Conservation (phyloP, 176 grass and related monocot genomes). For the Oryza nivara region DNA sequence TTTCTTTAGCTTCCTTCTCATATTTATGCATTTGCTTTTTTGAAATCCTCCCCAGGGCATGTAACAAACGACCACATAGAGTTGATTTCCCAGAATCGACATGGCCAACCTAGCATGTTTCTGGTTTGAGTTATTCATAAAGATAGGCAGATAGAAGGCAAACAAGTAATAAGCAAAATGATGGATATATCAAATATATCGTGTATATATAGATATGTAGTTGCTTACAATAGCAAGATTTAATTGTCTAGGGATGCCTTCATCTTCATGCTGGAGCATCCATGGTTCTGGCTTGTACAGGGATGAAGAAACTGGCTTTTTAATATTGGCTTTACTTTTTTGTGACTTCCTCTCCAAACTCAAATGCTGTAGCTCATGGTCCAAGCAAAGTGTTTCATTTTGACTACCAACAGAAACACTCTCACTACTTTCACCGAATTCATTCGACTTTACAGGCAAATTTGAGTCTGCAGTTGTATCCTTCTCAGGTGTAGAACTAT, state of each 20-base stretch:
- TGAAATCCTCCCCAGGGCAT: constrained; percentile 69
- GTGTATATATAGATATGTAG: not conserved
- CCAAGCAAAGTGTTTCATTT: constrained; percentile 45
- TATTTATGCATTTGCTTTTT: constrained; percentile 95
- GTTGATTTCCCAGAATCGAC: constrained; percentile 97
- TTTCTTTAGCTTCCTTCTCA: constrained; percentile 94
- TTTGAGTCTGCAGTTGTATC: constrained; percentile 10
- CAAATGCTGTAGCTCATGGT: constrained; percentile 53
- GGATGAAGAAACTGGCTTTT: constrained; percentile 48
- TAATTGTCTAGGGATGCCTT: constrained; percentile 59
- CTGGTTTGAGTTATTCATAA: constrained; percentile 13
- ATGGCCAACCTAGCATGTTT: constrained; percentile 75
- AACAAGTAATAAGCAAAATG: constrained; percentile 2
- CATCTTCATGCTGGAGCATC: constrained; percentile 65
- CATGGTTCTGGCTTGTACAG: constrained; percentile 86
- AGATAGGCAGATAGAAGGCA: not conserved
- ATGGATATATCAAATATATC: not conserved
- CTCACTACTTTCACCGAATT: constrained; percentile 32
- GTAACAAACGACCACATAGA: constrained; percentile 73
- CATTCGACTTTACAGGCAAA: constrained; percentile 24
- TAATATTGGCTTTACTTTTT: constrained; percentile 51
- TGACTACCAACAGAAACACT: constrained; percentile 27
- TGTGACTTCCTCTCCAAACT: constrained; percentile 60
- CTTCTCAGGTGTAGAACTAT: constrained; percentile 37
- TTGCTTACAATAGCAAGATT: constrained; percentile 91